Evolutionary conservation across 257 asterid species (phyloP), one percentile per base, ranked within the genome.

Genomic region (Eustoma russellianum): DNA sequence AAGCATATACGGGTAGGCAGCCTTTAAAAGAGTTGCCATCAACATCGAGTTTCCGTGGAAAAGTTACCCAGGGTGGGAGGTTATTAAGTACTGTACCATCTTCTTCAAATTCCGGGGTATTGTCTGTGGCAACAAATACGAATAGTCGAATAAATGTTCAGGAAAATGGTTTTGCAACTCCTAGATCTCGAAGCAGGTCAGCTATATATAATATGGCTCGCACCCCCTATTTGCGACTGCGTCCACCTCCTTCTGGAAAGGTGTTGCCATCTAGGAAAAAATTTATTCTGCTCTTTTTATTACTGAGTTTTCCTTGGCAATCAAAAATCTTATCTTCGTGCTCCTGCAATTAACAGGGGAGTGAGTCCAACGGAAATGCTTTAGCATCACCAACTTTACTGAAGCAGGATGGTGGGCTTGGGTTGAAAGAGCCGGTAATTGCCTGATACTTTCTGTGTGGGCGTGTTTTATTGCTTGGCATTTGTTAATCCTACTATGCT

Each of bases 171-270:
- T 77, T 71, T 70, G 46, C 69, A 34, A 75, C 93, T 66, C 93
- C 88, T 63, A 82, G 83, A 77, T 72, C 94, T 68, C 82, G 71
- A 49, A 88, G 94, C 55, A 79, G 93, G 66, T 84, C 98, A 34
- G 95, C 97, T 41, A 79, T 87, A 55, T 82, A 84, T 75, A 82
- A 64, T 73, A 80, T 91, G 96, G 97, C 97, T 56, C 94, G 88
- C 33, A 79, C 97, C 47, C 98, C 98, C 33, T 82, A 84, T 66
- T 79, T 89, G 51, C 80, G 91, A 76, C 63, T 74, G 55, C 79
- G 56, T 62, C 72, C 68, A 48, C 48, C 86, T 66, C 77, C 81
- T 64, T 33, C 17, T 67, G 67, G 69, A 24, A 79, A 79, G 97
- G 93, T 86, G 72, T 9, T 35, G 41, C 41, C 5, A 35, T 35